Evolutionary conservation across 257 asterid species (phyloP), one percentile per base, ranked within the genome.

Genomic region (Rehmannia glutinosa): DNA sequence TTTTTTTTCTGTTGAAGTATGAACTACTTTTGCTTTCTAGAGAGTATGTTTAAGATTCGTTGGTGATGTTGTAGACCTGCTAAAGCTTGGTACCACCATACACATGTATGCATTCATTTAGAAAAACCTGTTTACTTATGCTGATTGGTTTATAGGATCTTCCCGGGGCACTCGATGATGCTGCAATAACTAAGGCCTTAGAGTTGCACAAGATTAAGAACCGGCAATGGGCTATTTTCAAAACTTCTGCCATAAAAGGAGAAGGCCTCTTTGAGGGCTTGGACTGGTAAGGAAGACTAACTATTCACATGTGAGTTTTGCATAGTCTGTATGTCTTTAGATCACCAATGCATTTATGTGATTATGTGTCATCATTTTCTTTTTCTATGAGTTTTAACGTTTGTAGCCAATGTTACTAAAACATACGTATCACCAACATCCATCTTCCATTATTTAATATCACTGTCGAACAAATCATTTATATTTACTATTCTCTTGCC

Each of bases 141-240:
- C 49, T 55, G 67, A 23, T 33, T 70, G 70, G 77, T 50, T 28
- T 15, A 46, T 23, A 78, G 73, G 98, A 92, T 87, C 95, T 92
- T 83, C 96, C 98, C 10, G 97, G 98, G 61, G 98, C 98, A 64
- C 96, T 92, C 15, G 96, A 89, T 76, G 98, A 86, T 75, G 97
- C 97, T 51, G 86, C 95, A 36, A 82, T 89, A 57, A 86, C 96
- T 0, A 97, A 92, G 83, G 77, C 92, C 66, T 75, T 92, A 64
- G 98, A 87, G 80, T 74, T 92, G 87, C 97, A 89, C 81, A 85
- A 83, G 81, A 89, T 92, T 66, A 89, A 92, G 78, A 89, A 66
- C 78, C 85, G 98, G 13, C 98, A 87, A 56, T 92, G 97, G 97
- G 69, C 96, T 42, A 89, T 92, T 58, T 92, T 92, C 42, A 89